Evolutionary conservation across 345 rosid species (phyloP).

Genomic region (Microthlaspi erraticum): DNA sequence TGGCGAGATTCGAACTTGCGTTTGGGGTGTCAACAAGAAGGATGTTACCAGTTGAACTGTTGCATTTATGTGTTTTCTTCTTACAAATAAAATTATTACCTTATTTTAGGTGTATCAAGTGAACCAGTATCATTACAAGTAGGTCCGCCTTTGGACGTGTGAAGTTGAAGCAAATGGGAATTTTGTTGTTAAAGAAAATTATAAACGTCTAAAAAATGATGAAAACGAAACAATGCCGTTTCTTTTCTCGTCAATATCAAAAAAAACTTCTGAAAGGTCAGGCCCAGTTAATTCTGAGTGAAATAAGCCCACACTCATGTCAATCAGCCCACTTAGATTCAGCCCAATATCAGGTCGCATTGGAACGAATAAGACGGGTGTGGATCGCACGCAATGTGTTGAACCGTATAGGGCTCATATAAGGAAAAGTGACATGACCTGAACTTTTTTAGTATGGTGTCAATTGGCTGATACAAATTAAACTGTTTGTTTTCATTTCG

Average conservation of each 20-base stretch:
- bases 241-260: neutral
- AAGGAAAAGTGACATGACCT: neutral
- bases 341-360: neutral
- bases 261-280: neutral
- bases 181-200: too few relatives aligned
- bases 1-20: too few relatives aligned
- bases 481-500: slow-evolving; percentile 6
- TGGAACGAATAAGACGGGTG: neutral
- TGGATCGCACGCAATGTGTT: neutral
- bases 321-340: neutral
- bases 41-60: too few relatives aligned
- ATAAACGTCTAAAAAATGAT: neutral
- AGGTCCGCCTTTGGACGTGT: too few relatives aligned
- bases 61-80: too few relatives aligned
- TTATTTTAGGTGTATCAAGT: too few relatives aligned
- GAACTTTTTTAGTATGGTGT: neutral
- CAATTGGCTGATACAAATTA: neutral
- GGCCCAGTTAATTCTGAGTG: neutral
- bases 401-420: neutral
- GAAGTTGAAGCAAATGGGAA: neutral
- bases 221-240: neutral
- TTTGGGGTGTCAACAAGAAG: too few relatives aligned
- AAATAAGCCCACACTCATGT: neutral
- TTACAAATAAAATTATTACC: too few relatives aligned
- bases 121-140: too few relatives aligned